Conservation (phyloP, 2,329 filamentous ascomycete species). For the Leptosphaerulina australis region DNA sequence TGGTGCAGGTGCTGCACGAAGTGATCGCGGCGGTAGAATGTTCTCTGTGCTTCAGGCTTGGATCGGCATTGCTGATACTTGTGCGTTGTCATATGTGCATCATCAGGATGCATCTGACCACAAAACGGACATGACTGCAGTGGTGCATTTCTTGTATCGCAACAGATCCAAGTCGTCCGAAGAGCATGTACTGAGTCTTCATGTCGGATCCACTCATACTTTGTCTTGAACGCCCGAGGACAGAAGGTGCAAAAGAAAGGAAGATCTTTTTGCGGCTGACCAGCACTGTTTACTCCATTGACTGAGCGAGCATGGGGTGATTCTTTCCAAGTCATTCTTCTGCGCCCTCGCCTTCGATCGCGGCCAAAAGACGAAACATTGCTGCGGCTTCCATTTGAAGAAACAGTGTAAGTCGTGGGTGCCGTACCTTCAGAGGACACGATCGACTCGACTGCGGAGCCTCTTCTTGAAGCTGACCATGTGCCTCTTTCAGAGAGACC, state of each 20-base stretch:
- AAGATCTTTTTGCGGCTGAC: constrained; percentile 38
- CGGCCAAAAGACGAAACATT: constrained; percentile 46
- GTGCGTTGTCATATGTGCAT: constrained; percentile 43
- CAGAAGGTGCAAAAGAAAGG: constrained; percentile 48
- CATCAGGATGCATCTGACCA: constrained; percentile 39
- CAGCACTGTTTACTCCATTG: constrained; percentile 40
- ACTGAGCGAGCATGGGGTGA: constrained; percentile 38
- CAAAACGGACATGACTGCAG: constrained; percentile 44
- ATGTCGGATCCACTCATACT: constrained; percentile 48
- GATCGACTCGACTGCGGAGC: constrained; percentile 41
- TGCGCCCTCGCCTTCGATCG: constrained; percentile 42
- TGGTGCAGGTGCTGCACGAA: constrained; percentile 46
- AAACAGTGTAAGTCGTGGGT: constrained; percentile 41
- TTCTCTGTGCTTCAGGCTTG: constrained; percentile 45
- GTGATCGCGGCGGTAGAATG: constrained; percentile 46
- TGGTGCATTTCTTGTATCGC: constrained; percentile 33
- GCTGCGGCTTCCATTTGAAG: constrained; percentile 40
- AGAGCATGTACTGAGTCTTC: constrained; percentile 48
- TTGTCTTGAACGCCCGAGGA: constrained; percentile 45
- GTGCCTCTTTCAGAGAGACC: constrained; percentile 30
- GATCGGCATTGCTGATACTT: constrained; percentile 45
- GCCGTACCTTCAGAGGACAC: constrained; percentile 43
- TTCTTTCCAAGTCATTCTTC: constrained; percentile 44
- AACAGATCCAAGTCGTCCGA: constrained; percentile 48
- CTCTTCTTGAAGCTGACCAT: constrained; percentile 33